These are phyloP conservation scores for Colletotrichum liriopes DNA, from an alignment of 2,329 filamentous ascomycete species.

Conservation along the genomic window DNA sequence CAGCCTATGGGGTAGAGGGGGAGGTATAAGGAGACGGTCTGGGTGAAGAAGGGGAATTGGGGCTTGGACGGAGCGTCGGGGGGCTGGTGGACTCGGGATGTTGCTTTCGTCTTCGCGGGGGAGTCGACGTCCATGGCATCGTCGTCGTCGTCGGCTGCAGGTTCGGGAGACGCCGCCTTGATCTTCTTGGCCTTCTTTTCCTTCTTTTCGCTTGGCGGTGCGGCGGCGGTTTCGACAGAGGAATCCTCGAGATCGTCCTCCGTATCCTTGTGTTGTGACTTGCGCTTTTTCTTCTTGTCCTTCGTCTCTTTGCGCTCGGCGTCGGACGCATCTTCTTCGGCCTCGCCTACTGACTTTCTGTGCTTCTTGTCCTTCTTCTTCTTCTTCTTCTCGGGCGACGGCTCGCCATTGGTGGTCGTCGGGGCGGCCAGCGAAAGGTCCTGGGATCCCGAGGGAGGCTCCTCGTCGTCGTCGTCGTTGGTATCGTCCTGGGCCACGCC, in stretches of 20 bases:
- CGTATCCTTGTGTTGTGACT: conserved; percentile 49
- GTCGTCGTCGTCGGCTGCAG: conserved; percentile 45
- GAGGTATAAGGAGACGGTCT: conserved; percentile 86
- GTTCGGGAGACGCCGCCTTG: conserved; percentile 45
- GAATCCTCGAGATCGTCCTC: conserved; percentile 36
- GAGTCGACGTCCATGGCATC: conserved; percentile 60
- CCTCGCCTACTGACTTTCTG: conserved; percentile 40
- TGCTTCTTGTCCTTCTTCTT: conserved; percentile 37
- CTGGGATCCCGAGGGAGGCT: conserved; percentile 20
- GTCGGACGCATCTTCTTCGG: conserved; percentile 47
- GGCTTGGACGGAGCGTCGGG: conserved; percentile 56
- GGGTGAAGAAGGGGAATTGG: conserved; percentile 81
- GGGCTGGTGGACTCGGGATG: conserved; percentile 55
- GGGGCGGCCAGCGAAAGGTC: conserved; percentile 42
- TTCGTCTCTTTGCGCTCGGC: conserved; percentile 53
- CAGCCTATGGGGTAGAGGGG: conserved; percentile 81
- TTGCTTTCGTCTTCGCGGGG: conserved; percentile 48
- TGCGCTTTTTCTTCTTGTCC: conserved; percentile 54
- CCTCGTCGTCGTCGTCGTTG: conserved; percentile 44
- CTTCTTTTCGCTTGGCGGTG: conserved; percentile 42
- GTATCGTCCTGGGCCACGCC: conserved; percentile 45
- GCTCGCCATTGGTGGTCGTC: conserved; percentile 29
- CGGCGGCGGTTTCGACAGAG: conserved; percentile 7
- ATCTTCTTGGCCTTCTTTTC: conserved; percentile 48
- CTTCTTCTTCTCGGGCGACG: conserved; percentile 36